Base-by-base conservation (phyloP, 2,329 filamentous ascomycete genomes). In the Pseudocercospora vitis region DNA sequence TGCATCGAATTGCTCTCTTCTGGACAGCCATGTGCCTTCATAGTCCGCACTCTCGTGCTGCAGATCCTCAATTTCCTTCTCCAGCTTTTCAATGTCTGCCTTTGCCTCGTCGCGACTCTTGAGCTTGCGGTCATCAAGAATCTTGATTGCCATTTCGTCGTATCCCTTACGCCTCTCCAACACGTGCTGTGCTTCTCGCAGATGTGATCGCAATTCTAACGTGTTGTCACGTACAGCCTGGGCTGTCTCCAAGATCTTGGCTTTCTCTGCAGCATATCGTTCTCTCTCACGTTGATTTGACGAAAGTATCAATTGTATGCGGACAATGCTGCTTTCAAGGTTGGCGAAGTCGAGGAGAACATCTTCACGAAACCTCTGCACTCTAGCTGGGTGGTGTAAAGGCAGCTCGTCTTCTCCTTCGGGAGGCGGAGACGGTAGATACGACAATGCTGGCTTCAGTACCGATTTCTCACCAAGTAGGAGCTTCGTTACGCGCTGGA, bases 31-130 rank as follows among this genome's bases (percentile, higher is more conserved):
- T 0, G 89, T 94, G 60, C 80, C 81, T 45, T 84, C 87, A 69
- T 95, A 95, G 31, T 88, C 85, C 66, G 83, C 81, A 66, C 89
- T 90, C 76, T 97, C 91, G 60, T 84, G 83, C 74, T 95, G 86
- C 55, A 97, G 76, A 69, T 95, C 90, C 33, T 84, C 82, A 71
- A 95, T 96, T 74, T 97, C 92, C 37, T 89, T 85, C 68, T 91
- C 86, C 28, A 96, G 78, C 74, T 95, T 95, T 59, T 81, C 82
- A 51, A 96, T 78, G 65, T 88, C 87, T 12, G 82, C 78, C 53
- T 83, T 77, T 70, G 96, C 90, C 66, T 96, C 91, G 57, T 90
- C 88, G n/a, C 92, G 81, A 33, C 90, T 85, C 58, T 87, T 85
- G 58, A 96, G 78, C 68, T 91, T 79, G 55, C 85, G 81, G 68